These are phyloP conservation scores for Puccinia horiana DNA, from an alignment of 1,284 basidiomycete genomes.

Conservation along the genomic window DNA sequence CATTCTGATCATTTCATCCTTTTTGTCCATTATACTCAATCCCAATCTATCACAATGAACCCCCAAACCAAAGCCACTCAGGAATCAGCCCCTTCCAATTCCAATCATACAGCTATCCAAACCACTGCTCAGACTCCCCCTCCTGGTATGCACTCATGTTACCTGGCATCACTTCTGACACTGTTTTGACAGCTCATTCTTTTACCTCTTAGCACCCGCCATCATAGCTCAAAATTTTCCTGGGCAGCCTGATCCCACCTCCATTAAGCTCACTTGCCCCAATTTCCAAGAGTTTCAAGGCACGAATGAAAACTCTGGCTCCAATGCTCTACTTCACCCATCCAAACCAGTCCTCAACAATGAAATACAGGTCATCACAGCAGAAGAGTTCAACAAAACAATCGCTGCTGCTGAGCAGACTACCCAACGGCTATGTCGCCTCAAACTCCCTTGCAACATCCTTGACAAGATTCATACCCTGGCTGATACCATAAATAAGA, in stretches of 20 bases:
- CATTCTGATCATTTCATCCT: too few relatives aligned
- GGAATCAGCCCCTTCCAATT: too few relatives aligned
- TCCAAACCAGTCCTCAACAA: background rate
- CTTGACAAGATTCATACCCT: background rate
- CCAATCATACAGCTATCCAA: too few relatives aligned
- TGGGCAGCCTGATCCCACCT: background rate
- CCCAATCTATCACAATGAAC: too few relatives aligned
- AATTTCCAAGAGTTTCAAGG: background rate
- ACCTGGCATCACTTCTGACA: too few relatives aligned
- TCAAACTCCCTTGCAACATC: background rate
- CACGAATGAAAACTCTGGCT: background rate
- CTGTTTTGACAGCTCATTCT: too few relatives aligned
- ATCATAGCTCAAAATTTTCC: background rate
- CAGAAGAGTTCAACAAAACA: background rate
- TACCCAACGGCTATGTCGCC: background rate
- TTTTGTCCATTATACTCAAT: too few relatives aligned
- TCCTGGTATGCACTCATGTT: too few relatives aligned
- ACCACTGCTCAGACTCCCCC: too few relatives aligned
- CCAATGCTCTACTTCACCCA: background rate
- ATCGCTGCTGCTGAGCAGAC: background rate
- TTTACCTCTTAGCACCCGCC: too few relatives aligned
- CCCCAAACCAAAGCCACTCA: too few relatives aligned
- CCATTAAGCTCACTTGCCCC: background rate
- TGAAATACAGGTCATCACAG: background rate
- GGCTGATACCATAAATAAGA: background rate